These are phyloP conservation scores for Posidonia oceanica DNA, from an alignment of 116 monocot genomes.

Conservation along the genomic window DNA sequence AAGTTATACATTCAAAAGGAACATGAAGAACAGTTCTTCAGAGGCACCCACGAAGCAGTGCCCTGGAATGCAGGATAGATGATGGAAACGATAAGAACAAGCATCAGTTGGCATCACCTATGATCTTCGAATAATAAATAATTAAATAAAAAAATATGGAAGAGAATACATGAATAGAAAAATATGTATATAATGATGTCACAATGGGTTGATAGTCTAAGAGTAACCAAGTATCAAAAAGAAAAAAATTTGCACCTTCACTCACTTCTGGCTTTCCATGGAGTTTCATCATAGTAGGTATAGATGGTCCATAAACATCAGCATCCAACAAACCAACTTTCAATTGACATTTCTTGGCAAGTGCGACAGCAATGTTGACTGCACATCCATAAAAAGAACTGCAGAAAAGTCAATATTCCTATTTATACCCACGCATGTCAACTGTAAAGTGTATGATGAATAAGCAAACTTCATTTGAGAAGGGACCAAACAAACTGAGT, in stretches of 20 bases:
- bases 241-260: constrained; percentile 41
- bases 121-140: no score
- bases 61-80: no score
- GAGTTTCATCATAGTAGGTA: constrained; percentile 97
- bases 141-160: not conserved
- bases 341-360: constrained; percentile 52
- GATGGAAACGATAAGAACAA: no score
- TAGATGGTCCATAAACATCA: constrained; percentile 94
- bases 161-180: not conserved
- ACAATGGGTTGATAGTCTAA: no score
- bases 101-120: no score
- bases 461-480: no score
- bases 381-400: constrained; percentile 14
- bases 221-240: not conserved
- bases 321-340: constrained; percentile 92
- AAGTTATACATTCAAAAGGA: no score
- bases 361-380: constrained; percentile 94
- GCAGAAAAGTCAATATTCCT: constrained; percentile 1
- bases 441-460: no score
- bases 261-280: constrained; percentile 81
- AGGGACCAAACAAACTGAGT: no score
- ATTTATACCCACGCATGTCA: not conserved
- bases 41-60: no score
- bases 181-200: not conserved
- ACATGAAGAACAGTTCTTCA: no score